Percentiles rank a stretch among this genome's conserved stretches.
Conservation (phyloP, 2,329 filamentous ascomycete genomes). For the Exutisphaerella laricina region DNA sequence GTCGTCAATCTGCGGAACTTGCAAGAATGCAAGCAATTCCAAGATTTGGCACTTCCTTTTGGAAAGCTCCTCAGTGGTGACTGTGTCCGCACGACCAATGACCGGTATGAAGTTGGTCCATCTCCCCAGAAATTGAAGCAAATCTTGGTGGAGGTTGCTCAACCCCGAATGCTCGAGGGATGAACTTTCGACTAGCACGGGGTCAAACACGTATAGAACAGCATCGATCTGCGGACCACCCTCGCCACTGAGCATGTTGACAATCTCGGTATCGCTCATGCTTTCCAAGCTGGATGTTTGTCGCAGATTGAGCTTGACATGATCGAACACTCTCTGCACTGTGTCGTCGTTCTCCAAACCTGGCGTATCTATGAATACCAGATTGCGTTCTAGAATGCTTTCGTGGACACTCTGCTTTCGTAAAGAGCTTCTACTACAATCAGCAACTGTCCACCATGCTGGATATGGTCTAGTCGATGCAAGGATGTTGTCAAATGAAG, state of each 20-base stretch:
- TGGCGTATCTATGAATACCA: constrained; percentile 88
- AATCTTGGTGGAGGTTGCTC: constrained; percentile 15
- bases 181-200: constrained; percentile 40
- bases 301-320: constrained; percentile 65
- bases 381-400: constrained; percentile 76
- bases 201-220: constrained; percentile 73
- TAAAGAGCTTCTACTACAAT: constrained; percentile 42
- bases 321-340: constrained; percentile 36
- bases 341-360: constrained; percentile 55
- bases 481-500: constrained; percentile 11
- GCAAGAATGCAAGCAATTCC: constrained; percentile 11
- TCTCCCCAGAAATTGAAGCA: constrained; percentile 47
- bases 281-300: constrained; percentile 56
- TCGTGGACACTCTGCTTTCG: constrained; percentile 67
- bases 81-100: constrained; percentile 68
- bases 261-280: constrained; percentile 67
- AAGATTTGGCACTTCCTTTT: constrained; percentile 16
- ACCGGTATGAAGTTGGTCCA: constrained; percentile 83
- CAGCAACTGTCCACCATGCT: constrained; percentile 56
- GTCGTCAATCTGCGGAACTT: constrained; percentile 5
- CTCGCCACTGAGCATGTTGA: constrained; percentile 71
- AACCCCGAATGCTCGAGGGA: constrained; percentile 7
- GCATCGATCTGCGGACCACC: constrained; percentile 80
- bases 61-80: constrained; percentile 15
- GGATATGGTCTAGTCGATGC: constrained; percentile 32